phyloP scores from a whole-genome alignment of 2,329 filamentous ascomycete genomes.

The Keithomyces neogunnii region DNA sequence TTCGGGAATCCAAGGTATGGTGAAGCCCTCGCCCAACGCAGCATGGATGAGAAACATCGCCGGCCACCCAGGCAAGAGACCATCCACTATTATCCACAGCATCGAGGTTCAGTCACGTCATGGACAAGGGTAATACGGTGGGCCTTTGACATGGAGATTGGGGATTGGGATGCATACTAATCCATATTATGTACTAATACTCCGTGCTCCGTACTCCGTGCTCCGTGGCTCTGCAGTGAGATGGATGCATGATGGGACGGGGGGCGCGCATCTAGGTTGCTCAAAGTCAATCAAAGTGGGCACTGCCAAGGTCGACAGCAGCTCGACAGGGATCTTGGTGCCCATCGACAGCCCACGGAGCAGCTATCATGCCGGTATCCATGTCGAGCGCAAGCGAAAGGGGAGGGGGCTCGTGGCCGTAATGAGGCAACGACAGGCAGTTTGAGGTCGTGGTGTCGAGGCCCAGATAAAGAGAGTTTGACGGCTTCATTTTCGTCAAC shows the following conservation, averaged over 20 bases:
- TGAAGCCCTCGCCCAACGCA: too few species aligned
- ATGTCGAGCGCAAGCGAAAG: neutral
- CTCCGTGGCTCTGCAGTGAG: neutral
- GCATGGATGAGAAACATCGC: too few species aligned
- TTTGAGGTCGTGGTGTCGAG: too few species aligned
- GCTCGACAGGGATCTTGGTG: neutral
- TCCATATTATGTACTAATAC: neutral
- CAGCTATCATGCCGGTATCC: neutral
- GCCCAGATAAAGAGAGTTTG: too few species aligned
- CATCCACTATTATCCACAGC: neutral
- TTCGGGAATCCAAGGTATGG: too few species aligned
- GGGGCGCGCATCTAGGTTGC: neutral
- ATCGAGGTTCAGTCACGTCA: constrained; percentile 2
- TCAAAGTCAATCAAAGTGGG: neutral
- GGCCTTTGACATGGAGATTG: neutral
- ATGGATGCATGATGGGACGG: neutral
- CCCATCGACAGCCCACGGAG: neutral
- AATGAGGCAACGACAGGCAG: too few species aligned
- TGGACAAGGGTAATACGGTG: neutral
- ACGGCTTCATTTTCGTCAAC: too few species aligned
- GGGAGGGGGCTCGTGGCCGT: too few species aligned
- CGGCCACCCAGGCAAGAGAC: too few species aligned
- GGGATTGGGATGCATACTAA: neutral
- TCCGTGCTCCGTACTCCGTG: neutral
- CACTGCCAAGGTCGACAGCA: neutral